A percentile compares a stretch with the other conserved stretches of the same genome.
Conservation (phyloP, 805 yeast genomes). For the Cyberlindnera japonica region DNA sequence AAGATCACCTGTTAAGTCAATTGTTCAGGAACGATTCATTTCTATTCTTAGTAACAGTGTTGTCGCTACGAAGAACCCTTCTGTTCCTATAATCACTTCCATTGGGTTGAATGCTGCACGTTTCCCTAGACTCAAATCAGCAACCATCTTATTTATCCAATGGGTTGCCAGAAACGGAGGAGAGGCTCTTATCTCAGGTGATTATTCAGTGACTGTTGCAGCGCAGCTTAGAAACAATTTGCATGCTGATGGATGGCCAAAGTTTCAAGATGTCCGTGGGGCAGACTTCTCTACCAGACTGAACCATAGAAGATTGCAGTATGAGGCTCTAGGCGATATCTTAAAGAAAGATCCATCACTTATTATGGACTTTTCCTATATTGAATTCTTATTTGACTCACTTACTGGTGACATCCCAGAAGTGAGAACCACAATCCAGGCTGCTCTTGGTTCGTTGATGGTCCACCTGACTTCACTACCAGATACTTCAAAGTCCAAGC, state of each 20-base stretch:
- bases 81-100: slow-evolving; percentile 48
- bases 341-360: slow-evolving; percentile 44
- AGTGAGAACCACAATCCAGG: slow-evolving; percentile 65
- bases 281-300: slow-evolving; percentile 34
- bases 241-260: slow-evolving; percentile 60
- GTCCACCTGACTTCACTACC: slow-evolving; percentile 43
- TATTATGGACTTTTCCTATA: slow-evolving; percentile 42
- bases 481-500: slow-evolving; percentile 33
- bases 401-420: slow-evolving; percentile 61
- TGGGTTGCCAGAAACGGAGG: slow-evolving; percentile 46
- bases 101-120: slow-evolving; percentile 55
- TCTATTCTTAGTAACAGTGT: slow-evolving; percentile 46
- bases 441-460: slow-evolving; percentile 58
- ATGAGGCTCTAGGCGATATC: slow-evolving; percentile 74
- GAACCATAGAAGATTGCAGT: slow-evolving; percentile 57
- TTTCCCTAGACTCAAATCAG: slow-evolving; percentile 47
- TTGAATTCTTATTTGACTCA: slow-evolving; percentile 69
- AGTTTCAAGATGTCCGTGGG: slow-evolving; percentile 35
- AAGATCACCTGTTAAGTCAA: slow-evolving; percentile 50
- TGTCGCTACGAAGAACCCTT: slow-evolving; percentile 40
- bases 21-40: slow-evolving; percentile 55
- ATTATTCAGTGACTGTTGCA: slow-evolving; percentile 44
- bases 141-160: slow-evolving; percentile 60
- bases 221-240: slow-evolving; percentile 50
- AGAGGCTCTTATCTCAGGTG: slow-evolving; percentile 10